Conservation (phyloP, 306 rosid genomes). For the Ochetophila trinervis region DNA sequence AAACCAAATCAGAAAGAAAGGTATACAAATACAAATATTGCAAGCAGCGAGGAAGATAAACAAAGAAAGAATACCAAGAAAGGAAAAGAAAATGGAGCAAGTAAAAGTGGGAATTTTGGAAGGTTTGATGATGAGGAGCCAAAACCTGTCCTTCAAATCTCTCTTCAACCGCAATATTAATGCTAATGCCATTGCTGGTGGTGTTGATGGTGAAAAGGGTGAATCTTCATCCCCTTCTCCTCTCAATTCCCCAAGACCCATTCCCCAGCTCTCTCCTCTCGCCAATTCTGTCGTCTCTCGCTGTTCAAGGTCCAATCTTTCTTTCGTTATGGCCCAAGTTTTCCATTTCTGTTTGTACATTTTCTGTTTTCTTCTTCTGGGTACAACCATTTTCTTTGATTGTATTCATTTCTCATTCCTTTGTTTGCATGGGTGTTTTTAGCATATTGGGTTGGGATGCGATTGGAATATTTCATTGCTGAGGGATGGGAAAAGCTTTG, state of each 20-base stretch:
- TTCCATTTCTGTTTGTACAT: too few relatives aligned
- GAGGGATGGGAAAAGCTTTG: too few relatives aligned
- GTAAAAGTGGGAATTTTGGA: constrained; percentile 47
- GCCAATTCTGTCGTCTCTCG: constrained; percentile 82
- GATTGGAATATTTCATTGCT: too few relatives aligned
- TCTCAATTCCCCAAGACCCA: constrained; percentile 40
- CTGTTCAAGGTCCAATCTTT: constrained; percentile 54
- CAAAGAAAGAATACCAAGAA: not conserved
- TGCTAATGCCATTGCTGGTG: not conserved
- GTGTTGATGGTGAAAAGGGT: constrained; percentile 6
- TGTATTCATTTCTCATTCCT: too few relatives aligned
- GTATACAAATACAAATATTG: not conserved
- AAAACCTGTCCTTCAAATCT: constrained; percentile 38
- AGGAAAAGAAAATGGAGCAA: constrained; percentile 10
- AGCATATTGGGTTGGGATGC: too few relatives aligned
- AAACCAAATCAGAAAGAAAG: not conserved
- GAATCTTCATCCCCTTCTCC: constrained; percentile 18
- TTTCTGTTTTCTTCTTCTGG: not conserved
- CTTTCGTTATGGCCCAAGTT: not conserved
- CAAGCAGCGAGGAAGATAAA: too few relatives aligned
- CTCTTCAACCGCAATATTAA: constrained; percentile 45
- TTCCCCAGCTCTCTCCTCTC: constrained; percentile 75
- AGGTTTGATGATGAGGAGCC: constrained; percentile 32
- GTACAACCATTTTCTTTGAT: not conserved
- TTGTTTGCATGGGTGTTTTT: too few relatives aligned